Evolutionary conservation across 1,284 basidiomycete species (phyloP).

Genomic region (Wallemia ichthyophaga): DNA sequence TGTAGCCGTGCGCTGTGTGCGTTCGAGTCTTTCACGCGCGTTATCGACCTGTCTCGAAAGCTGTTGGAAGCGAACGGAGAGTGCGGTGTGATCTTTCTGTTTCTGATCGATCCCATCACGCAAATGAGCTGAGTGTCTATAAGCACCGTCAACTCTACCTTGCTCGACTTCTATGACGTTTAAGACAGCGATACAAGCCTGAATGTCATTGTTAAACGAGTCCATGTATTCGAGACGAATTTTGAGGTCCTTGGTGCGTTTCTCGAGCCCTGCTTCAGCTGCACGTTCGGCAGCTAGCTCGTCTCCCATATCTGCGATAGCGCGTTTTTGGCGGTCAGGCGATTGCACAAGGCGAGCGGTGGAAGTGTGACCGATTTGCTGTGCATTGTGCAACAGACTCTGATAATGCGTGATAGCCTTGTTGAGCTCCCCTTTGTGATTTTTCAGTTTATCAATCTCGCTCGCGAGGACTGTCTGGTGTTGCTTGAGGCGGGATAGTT

Average conservation of each 20-base stretch:
- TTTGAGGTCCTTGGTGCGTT: slow-evolving; percentile 40
- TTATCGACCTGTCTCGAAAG: slow-evolving; percentile 35
- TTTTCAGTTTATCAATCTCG: not conserved
- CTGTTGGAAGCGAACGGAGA: slow-evolving; percentile 10
- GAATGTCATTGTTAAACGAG: slow-evolving; percentile 29
- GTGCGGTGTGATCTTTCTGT: not conserved
- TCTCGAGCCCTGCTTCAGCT: slow-evolving; percentile 28
- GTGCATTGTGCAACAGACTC: not conserved
- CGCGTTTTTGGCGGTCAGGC: slow-evolving; percentile 50
- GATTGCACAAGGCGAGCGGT: slow-evolving; percentile 51
- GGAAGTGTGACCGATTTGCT: slow-evolving; percentile 17
- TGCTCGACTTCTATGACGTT: slow-evolving; percentile 7
- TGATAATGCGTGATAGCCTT: not conserved
- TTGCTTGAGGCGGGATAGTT: not conserved
- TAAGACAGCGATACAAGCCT: slow-evolving; percentile 12
- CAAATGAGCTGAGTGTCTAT: not conserved
- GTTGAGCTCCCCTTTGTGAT: not conserved
- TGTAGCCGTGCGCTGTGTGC: slow-evolving; percentile 30
- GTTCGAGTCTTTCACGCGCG: slow-evolving; percentile 26
- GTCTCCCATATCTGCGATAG: slow-evolving; percentile 36
- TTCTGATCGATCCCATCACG: slow-evolving; percentile 1
- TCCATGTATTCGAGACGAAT: slow-evolving; percentile 35
- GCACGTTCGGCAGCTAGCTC: slow-evolving; percentile 28
- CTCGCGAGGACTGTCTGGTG: not conserved
- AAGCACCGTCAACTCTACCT: not conserved